Percentiles rank a stretch among this genome's conserved stretches.
Conservation (phyloP, 257 asterid species). For the Apocynum venetum region DNA sequence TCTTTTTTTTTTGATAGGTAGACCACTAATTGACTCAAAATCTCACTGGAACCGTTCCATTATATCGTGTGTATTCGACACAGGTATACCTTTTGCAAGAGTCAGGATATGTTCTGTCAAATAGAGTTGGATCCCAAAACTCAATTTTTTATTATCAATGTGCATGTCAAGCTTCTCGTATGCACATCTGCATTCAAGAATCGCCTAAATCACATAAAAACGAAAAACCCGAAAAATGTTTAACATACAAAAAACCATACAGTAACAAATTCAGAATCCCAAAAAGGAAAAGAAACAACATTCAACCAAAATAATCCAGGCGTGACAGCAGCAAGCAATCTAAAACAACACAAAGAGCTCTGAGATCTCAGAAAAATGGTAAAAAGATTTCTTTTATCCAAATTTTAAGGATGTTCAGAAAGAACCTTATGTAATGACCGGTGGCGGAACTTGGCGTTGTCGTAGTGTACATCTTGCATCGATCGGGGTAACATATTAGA, state of each 20-base stretch:
- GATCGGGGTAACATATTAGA: constrained; percentile 82
- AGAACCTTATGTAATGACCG: constrained; percentile 66
- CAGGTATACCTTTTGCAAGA: background rate
- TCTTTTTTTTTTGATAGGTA: too few species aligned
- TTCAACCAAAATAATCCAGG: background rate
- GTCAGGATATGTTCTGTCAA: background rate
- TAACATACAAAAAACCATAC: background rate
- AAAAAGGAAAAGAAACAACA: background rate
- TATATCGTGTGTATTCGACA: background rate
- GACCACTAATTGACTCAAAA: background rate
- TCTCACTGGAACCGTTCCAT: background rate
- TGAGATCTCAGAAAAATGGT: background rate
- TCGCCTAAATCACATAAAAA: background rate
- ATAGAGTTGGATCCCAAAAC: background rate
- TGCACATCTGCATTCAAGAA: background rate
- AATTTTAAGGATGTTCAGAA: background rate
- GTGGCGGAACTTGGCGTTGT: constrained; percentile 85
- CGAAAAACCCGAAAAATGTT: background rate
- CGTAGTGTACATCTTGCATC: constrained; percentile 73
- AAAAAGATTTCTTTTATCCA: background rate
- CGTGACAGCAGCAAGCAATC: constrained; percentile 1
- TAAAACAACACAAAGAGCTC: background rate
- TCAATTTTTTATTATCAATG: background rate
- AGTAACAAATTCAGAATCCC: too few species aligned
- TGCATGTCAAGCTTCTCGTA: background rate